Evolutionary conservation across 2,329 filamentous ascomycete species (phyloP), one percentile per base, ranked within the genome.

Genomic region (Alternaria dauci): DNA sequence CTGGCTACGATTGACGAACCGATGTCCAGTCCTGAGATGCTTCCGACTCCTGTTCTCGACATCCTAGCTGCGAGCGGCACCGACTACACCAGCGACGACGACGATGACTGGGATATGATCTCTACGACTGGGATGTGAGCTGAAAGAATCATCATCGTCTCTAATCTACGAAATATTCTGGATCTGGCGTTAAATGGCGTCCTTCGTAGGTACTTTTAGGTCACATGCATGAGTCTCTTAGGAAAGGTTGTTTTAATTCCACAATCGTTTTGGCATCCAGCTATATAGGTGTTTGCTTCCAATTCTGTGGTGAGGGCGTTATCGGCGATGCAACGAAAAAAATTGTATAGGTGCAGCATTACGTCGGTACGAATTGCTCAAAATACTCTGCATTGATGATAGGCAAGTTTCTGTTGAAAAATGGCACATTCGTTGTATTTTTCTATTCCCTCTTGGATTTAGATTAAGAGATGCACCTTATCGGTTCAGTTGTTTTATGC

Each of bases 11-110:
- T 43, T 20, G 50, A 62, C 6, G 55, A 58, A 23, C 47, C 48
- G 4, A 57, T 66, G 52, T 68, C 63, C 7, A 66, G 63, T 20
- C 64, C 60, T 1, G 63, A 69, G 43, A n/a, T 62, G 26, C 39
- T 64, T 18, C 28, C 58, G 14, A 43, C 47, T 3, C 23, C 42
- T 11, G 38, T 62, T 14, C 16, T 57, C 36, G 57, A 68, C 42
- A 32, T 61, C 12, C 44, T 62, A 8, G 57, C 63, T 8, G 41
- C 55, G 7, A 63, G 52, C n/a, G 58, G 56, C 11, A 62, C 54
- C 44, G 55, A 55, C 34, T 64, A 68, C 20, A 20, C 58, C 9
- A 58, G 46, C 42, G 64, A 68, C 34, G 59, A 66, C 16, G 66
- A 68, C 34, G 59, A 66, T 16, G 66, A 68, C 16, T 57, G 38